Evolutionary conservation across 2,329 filamentous ascomycete genomes (phyloP).

Genomic region (Cladosporium sp.): DNA sequence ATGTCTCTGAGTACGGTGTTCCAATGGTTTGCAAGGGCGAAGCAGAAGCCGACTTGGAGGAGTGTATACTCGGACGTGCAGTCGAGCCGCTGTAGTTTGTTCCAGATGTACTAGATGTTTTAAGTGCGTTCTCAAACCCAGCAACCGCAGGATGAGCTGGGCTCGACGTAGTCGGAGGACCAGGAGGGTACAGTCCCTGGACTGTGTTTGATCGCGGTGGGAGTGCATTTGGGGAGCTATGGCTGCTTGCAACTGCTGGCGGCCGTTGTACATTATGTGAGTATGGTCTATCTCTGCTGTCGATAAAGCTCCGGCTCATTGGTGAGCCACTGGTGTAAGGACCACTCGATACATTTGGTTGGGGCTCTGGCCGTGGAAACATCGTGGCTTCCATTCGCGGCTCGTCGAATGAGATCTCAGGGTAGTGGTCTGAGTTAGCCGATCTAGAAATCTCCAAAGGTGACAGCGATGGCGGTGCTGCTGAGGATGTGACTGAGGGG

Average conservation of each 20-base stretch:
- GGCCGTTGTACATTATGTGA: constrained; percentile 20
- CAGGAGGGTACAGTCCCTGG: neutral
- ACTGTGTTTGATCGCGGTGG: constrained; percentile 5
- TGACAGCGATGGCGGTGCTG: neutral
- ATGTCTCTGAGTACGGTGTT: constrained; percentile 33
- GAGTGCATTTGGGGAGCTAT: constrained; percentile 28
- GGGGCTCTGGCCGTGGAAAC: constrained; percentile 7
- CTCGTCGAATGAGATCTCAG: constrained; percentile 17
- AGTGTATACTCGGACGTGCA: constrained; percentile 27
- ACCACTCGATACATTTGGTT: constrained; percentile 3
- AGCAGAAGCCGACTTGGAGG: constrained; percentile 21
- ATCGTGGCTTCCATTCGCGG: constrained; percentile 20
- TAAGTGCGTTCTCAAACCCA: neutral
- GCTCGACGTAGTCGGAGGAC: neutral
- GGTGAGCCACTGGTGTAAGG: constrained; percentile 22
- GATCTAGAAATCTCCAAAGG: neutral
- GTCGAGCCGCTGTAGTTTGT: constrained; percentile 31
- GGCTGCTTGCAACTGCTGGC: constrained; percentile 21
- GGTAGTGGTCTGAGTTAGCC: neutral
- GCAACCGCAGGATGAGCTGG: neutral
- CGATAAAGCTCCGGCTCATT: constrained; percentile 35
- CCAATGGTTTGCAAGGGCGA: constrained; percentile 30
- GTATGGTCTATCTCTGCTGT: constrained; percentile 36
- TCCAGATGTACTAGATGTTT: constrained; percentile 8
- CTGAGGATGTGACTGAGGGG: neutral